Percentiles rank a stretch among this genome's conserved stretches.
These are phyloP conservation scores for Serendipita sp. DNA, from an alignment of 768 basidiomycete species.

Conservation along the genomic window DNA sequence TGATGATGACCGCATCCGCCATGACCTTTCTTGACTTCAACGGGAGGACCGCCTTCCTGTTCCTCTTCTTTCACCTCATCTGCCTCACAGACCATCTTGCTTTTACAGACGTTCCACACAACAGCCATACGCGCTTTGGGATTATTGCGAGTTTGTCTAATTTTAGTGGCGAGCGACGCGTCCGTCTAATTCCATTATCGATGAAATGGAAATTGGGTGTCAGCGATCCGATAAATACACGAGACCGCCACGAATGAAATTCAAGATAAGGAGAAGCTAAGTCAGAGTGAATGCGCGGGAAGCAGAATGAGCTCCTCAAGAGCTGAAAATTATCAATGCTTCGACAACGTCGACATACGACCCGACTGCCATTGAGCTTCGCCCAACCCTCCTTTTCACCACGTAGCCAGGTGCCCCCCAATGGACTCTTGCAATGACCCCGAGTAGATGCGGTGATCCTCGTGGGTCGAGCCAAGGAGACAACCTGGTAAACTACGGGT, in stretches of 20 bases:
- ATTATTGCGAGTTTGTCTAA: constrained; percentile 65
- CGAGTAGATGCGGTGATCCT: constrained; percentile 11
- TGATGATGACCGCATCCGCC: constrained; percentile 95
- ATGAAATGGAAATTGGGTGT: constrained; percentile 43
- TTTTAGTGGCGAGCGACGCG: constrained; percentile 69
- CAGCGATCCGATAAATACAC: constrained; percentile 26
- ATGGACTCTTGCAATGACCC: neutral
- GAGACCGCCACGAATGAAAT: constrained; percentile 4
- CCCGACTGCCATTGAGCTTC: constrained; percentile 27
- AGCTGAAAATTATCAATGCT: neutral
- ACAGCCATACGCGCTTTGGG: constrained; percentile 75
- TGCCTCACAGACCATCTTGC: constrained; percentile 74
- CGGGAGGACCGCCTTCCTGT: constrained; percentile 42
- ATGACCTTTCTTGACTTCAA: constrained; percentile 75
- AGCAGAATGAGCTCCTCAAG: neutral
- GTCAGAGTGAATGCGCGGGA: neutral
- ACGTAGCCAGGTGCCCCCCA: constrained; percentile 60
- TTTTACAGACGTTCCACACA: constrained; percentile 77
- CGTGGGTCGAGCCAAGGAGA: constrained; percentile 9
- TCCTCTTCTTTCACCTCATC: constrained; percentile 80
- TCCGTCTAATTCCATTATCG: constrained; percentile 46
- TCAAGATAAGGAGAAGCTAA: constrained; percentile 6
- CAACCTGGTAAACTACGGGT: constrained; percentile 33
- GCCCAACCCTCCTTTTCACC: constrained; percentile 98
- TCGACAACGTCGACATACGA: neutral